Conservation (phyloP, 23 red algal species). For the Cyanidium caldarium region DNA sequence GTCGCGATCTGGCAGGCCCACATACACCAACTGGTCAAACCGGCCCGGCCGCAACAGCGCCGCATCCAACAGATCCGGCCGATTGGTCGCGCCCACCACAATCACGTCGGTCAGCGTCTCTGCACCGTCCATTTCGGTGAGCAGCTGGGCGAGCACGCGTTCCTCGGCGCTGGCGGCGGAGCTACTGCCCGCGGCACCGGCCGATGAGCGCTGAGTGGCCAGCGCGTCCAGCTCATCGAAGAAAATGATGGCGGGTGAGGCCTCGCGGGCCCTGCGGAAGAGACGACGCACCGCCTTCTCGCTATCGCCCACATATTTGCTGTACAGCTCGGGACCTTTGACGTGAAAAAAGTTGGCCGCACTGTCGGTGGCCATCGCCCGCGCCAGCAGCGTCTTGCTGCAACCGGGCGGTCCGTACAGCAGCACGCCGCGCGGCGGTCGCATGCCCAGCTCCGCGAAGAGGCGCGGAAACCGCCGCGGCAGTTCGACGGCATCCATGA, state of each 20-base stretch:
- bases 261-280: slow-evolving; percentile 50
- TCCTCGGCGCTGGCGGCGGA: slow-evolving; percentile 62
- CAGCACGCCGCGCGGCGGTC: slow-evolving; percentile 55
- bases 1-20: slow-evolving; percentile 43
- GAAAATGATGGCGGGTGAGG: slow-evolving; percentile 85
- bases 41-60: slow-evolving; percentile 79
- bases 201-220: slow-evolving; percentile 25
- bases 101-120: slow-evolving; percentile 40
- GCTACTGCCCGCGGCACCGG: slow-evolving; percentile 4
- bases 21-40: slow-evolving; percentile 66
- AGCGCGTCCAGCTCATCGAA: slow-evolving; percentile 97
- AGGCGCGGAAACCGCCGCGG: background rate
- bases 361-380: slow-evolving; percentile 64
- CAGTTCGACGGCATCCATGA: slow-evolving; percentile 51
- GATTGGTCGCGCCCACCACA: slow-evolving; percentile 82
- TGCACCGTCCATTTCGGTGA: slow-evolving; percentile 87
- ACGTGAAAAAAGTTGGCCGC: slow-evolving; percentile 67
- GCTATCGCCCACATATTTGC: slow-evolving; percentile 89
- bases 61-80: slow-evolving; percentile 72
- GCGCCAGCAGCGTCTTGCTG: slow-evolving; percentile 86
- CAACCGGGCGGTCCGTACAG: slow-evolving; percentile 89
- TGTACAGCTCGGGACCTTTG: slow-evolving; percentile 79
- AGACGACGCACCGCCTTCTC: slow-evolving; percentile 78
- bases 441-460: slow-evolving; percentile 33
- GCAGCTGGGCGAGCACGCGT: slow-evolving; percentile 82